Conservation (phyloP, 148 eudicot species). For the Vaccinium myrtillus region DNA sequence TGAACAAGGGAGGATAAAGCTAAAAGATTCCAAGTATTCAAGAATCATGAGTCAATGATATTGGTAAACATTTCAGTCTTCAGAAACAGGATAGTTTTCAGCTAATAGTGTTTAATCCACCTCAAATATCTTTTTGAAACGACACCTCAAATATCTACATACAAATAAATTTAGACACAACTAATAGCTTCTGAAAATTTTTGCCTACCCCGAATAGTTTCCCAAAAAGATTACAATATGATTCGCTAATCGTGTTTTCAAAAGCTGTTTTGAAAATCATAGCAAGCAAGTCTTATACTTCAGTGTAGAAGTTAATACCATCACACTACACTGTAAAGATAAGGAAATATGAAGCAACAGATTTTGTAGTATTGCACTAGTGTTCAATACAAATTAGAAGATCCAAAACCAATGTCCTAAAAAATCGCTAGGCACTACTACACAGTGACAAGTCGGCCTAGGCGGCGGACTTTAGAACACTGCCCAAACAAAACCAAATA, state of each 20-base stretch:
- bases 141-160: no score
- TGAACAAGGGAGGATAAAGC: background rate
- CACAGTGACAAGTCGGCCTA: no score
- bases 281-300: background rate
- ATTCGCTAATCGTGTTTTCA: background rate
- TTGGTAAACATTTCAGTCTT: background rate
- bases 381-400: background rate
- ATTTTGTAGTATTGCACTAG: background rate
- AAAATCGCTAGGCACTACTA: no score
- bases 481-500: no score
- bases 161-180: background rate
- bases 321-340: background rate
- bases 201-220: background rate
- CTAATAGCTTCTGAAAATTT: background rate
- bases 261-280: background rate
- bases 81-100: background rate
- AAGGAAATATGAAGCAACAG: background rate
- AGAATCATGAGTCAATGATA: no score
- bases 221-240: no score
- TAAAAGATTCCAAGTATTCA: background rate
- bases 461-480: no score
- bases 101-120: background rate
- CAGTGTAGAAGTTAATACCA: background rate
- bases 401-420: background rate
- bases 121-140: no score